Evolutionary conservation across 108 stramenopile genomes (phyloP).

Genomic region (Nitzschia sp.): DNA sequence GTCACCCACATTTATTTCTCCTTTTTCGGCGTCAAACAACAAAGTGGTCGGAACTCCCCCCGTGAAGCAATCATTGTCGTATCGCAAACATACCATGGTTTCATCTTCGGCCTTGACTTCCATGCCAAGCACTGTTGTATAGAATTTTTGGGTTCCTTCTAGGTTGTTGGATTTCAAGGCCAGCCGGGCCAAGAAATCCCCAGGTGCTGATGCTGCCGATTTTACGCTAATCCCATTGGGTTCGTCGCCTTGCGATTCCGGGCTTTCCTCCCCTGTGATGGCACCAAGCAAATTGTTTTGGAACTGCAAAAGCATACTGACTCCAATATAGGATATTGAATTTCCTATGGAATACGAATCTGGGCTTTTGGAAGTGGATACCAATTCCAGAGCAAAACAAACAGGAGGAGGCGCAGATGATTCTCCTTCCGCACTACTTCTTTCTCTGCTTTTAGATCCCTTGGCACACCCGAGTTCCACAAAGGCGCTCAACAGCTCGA

Average conservation of each 20-base stretch:
- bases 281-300: constrained; percentile 27
- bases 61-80: constrained; percentile 11
- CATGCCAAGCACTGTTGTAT: constrained; percentile 39
- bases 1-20: constrained; percentile 25
- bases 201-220: constrained; percentile 37
- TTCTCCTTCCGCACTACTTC: not conserved
- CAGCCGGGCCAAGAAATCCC: constrained; percentile 35
- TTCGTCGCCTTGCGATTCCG: constrained; percentile 18
- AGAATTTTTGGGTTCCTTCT: constrained; percentile 20
- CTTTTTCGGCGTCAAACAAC: constrained; percentile 18
- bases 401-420: not conserved
- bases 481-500: constrained; percentile 18
- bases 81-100: constrained; percentile 34
- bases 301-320: constrained; percentile 37
- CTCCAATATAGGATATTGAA: constrained; percentile 27
- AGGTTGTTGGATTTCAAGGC: constrained; percentile 28
- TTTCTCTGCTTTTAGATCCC: not conserved
- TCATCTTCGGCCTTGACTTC: constrained; percentile 29
- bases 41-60: constrained; percentile 43
- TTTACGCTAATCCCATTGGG: constrained; percentile 37
- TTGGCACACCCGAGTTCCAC: constrained; percentile 19
- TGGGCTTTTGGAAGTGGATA: not conserved
- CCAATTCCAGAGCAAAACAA: constrained; percentile 35
- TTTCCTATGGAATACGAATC: constrained; percentile 20
- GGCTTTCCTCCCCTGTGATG: constrained; percentile 10